Conservation (phyloP, 495 filamentous ascomycete genomes). For the Xylaria grammica region DNA sequence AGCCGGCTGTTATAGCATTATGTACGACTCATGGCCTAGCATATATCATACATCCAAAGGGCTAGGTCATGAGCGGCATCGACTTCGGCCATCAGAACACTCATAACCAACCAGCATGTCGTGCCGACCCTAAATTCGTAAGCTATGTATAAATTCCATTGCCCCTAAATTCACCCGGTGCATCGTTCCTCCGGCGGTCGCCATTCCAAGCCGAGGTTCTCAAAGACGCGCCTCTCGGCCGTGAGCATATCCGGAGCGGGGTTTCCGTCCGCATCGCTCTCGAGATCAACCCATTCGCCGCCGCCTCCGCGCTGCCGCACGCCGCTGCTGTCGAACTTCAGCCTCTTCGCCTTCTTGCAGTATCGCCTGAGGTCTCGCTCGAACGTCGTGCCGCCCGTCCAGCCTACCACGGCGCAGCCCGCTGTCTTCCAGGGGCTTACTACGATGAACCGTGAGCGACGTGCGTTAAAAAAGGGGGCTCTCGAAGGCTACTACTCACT, state of each 20-base stretch:
- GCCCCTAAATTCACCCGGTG: slow-evolving; percentile 60
- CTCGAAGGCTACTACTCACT: background rate
- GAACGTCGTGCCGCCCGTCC: slow-evolving; percentile 89
- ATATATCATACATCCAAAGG: no score
- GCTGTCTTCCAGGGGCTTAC: slow-evolving; percentile 85
- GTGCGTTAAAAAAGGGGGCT: background rate
- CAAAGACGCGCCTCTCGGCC: slow-evolving; percentile 82
- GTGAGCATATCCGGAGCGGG: slow-evolving; percentile 63
- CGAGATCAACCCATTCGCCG: slow-evolving; percentile 63
- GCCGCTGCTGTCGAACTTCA: slow-evolving; percentile 93
- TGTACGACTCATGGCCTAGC: no score
- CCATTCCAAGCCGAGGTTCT: slow-evolving; percentile 75
- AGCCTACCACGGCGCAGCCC: slow-evolving; percentile 86
- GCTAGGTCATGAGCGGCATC: no score
- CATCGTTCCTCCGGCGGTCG: slow-evolving; percentile 75
- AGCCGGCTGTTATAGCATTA: no score
- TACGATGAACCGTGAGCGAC: slow-evolving; percentile 2
- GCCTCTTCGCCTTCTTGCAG: slow-evolving; percentile 70
- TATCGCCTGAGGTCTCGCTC: slow-evolving; percentile 83
- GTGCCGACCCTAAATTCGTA: background rate
- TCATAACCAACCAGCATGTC: no score
- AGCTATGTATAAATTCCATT: background rate
- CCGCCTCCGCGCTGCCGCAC: slow-evolving; percentile 71
- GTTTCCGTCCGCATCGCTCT: slow-evolving; percentile 47
- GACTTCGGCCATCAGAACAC: no score